Conservation (phyloP, 208 protist genomes). For the Crithidia bombi region DNA sequence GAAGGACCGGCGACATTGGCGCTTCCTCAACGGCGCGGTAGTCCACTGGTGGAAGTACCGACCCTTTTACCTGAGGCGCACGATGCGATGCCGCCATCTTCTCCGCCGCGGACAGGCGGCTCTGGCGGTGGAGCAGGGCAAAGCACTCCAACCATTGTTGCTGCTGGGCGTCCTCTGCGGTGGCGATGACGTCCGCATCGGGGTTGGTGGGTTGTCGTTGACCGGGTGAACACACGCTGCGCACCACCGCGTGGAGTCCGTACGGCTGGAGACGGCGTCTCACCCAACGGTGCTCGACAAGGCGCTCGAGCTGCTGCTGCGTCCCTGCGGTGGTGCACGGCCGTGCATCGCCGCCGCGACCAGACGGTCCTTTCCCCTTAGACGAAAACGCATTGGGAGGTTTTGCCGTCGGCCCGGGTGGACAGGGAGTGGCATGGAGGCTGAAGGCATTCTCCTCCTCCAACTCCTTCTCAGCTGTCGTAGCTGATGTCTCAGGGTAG, state of each 20-base stretch:
- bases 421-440: background rate
- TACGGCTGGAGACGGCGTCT: conserved; percentile 28
- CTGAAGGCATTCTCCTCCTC: conserved; percentile 18
- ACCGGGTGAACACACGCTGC: conserved; percentile 4
- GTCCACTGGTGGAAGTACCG: conserved; percentile 20
- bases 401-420: background rate
- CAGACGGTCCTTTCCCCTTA: background rate
- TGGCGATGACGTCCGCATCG: background rate
- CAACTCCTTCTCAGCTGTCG: background rate
- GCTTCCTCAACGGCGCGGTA: conserved; percentile 27
- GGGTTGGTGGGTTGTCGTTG: background rate
- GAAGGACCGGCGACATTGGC: conserved; percentile 14
- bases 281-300: conserved; percentile 22
- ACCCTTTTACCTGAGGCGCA: conserved; percentile 14
- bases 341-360: conserved; percentile 5
- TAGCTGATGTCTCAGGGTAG: conserved; percentile 10
- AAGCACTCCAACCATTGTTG: conserved; percentile 37
- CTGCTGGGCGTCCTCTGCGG: conserved; percentile 1
- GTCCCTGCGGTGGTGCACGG: background rate
- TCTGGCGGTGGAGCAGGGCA: conserved; percentile 46
- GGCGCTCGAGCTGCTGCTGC: conserved; percentile 2
- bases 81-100: conserved; percentile 13
- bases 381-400: background rate
- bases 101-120: conserved; percentile 30
- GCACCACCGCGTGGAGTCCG: conserved; percentile 29